Percentiles rank a stretch among this genome's conserved stretches.
Evolutionary conservation across 208 protist genomes (phyloP).

Genomic region (Trypanosoma melophagium): DNA sequence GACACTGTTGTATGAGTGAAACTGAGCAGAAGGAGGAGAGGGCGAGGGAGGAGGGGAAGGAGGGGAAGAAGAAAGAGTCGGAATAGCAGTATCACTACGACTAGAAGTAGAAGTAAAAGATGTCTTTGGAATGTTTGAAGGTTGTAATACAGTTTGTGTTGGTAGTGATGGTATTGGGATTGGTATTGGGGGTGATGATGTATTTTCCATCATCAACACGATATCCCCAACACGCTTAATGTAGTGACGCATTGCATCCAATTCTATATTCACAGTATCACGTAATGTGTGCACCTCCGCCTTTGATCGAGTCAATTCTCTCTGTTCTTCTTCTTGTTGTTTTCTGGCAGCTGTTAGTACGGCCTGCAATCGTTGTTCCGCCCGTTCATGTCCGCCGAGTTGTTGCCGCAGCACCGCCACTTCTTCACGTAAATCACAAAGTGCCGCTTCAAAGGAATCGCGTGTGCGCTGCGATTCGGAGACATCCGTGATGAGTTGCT

Average conservation of each 20-base stretch:
- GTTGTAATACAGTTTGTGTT: neutral
- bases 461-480: conserved; percentile 3
- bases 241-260: conserved; percentile 2
- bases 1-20: no score
- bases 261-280: conserved; percentile 6
- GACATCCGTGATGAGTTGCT: neutral
- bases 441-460: conserved; percentile 32
- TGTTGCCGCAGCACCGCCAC: conserved; percentile 28
- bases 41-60: no score
- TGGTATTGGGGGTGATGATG: neutral
- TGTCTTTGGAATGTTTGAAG: neutral
- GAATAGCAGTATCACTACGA: neutral
- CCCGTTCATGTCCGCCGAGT: neutral
- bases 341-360: neutral
- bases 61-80: neutral
- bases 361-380: neutral
- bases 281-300: neutral
- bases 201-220: conserved; percentile 1
- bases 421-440: conserved; percentile 37
- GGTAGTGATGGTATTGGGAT: neutral
- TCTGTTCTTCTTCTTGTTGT: neutral
- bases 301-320: neutral
- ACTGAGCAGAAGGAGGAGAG: no score
- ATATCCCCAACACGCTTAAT: conserved; percentile 7
- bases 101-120: neutral